These are phyloP conservation scores for Rubus parviflorus DNA, from an alignment of 306 rosid species.

Conservation along the genomic window DNA sequence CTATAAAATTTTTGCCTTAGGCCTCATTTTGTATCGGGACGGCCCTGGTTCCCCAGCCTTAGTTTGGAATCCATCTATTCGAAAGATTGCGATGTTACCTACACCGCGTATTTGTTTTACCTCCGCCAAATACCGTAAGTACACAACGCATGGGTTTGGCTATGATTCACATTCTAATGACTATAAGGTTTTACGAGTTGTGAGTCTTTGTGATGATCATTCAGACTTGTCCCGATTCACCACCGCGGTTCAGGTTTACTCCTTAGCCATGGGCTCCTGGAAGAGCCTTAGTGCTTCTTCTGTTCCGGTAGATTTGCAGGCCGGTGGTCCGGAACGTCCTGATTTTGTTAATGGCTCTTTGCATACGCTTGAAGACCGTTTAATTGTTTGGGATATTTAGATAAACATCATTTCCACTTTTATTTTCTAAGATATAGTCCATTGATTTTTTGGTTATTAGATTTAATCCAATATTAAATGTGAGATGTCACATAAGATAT, in stretches of 20 bases:
- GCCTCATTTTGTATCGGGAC: background rate
- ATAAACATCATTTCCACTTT: too few species aligned
- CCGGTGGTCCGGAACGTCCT: background rate
- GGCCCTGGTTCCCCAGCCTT: background rate
- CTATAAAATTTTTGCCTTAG: too few species aligned
- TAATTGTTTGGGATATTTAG: background rate
- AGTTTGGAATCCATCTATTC: background rate
- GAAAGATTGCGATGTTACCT: background rate
- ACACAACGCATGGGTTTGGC: background rate
- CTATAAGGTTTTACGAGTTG: background rate
- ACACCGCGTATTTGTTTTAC: background rate
- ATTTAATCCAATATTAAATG: too few species aligned
- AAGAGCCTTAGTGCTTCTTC: background rate
- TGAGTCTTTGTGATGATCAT: background rate
- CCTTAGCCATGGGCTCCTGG: background rate
- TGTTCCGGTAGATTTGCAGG: background rate
- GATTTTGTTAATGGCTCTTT: background rate
- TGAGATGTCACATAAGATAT: too few species aligned
- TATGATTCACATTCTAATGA: background rate
- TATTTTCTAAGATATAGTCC: too few species aligned
- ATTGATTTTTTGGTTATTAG: too few species aligned
- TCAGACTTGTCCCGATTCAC: background rate
- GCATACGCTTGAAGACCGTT: background rate
- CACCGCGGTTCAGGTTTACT: background rate
- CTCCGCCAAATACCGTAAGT: background rate